Conservation (phyloP, 495 filamentous ascomycete genomes). For the Podospora appendiculata region DNA sequence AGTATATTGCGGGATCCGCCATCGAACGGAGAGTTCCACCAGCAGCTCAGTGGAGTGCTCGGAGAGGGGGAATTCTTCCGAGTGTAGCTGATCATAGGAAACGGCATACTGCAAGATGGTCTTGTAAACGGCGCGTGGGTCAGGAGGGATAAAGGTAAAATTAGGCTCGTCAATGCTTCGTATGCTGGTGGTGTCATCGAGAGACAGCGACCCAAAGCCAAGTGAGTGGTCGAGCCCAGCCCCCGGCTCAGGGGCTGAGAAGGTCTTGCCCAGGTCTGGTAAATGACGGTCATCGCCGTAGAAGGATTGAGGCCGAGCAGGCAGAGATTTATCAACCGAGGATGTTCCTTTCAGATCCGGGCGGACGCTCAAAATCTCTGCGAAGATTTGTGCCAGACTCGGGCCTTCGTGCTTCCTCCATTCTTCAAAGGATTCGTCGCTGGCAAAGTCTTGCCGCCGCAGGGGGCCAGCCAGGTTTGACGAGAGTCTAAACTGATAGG, state of each 20-base stretch:
- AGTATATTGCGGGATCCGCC: constrained; percentile 83
- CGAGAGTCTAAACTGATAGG: constrained; percentile 82
- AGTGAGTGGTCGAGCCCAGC: constrained; percentile 71
- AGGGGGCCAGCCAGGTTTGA: constrained; percentile 68
- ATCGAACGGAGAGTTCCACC: constrained; percentile 76
- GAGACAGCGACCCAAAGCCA: constrained; percentile 64
- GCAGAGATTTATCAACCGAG: constrained; percentile 40
- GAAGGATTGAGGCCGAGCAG: constrained; percentile 29
- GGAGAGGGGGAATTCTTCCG: constrained; percentile 59
- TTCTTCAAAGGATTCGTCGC: constrained; percentile 78
- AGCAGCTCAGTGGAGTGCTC: constrained; percentile 76
- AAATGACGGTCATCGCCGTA: constrained; percentile 43
- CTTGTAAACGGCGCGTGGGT: constrained; percentile 74
- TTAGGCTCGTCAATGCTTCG: constrained; percentile 42
- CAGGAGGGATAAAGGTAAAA: constrained; percentile 84
- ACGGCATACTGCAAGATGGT: constrained; percentile 68
- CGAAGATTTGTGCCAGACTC: constrained; percentile 86
- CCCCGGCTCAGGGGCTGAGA: constrained; percentile 27
- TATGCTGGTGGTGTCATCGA: constrained; percentile 50
- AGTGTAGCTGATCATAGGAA: constrained; percentile 48
- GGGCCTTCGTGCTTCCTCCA: constrained; percentile 84
- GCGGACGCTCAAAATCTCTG: constrained; percentile 76
- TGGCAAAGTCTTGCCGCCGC: constrained; percentile 77
- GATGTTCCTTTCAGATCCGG: constrained; percentile 70
- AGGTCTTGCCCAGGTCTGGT: constrained; percentile 51